phyloP scores from a whole-genome alignment of 192 early-diverging fungal genomes.

The Backusella australiensis region DNA sequence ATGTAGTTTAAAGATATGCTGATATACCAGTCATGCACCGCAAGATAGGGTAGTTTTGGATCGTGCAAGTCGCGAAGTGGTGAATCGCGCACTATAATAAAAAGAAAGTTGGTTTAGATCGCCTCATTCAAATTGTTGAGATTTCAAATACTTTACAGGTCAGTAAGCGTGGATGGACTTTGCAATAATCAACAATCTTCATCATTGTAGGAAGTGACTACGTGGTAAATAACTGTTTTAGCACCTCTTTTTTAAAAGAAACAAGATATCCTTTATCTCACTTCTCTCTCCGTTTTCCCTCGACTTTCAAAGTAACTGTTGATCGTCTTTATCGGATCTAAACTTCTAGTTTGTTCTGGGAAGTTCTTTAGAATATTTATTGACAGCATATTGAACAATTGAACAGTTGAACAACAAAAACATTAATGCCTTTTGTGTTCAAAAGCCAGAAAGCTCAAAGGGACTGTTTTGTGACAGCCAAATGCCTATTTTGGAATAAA shows the following conservation, averaged over 20 bases:
- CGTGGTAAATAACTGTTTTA: neutral
- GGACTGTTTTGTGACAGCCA: too few species aligned
- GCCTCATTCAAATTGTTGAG: neutral
- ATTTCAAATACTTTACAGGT: neutral
- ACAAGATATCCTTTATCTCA: neutral
- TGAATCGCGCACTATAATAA: slow-evolving; percentile 19
- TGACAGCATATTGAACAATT: neutral
- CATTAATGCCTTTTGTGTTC: neutral
- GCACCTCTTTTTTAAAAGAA: neutral
- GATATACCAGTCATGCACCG: slow-evolving; percentile 23
- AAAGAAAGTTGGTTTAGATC: neutral
- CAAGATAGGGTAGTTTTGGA: neutral
- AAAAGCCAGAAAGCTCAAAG: neutral
- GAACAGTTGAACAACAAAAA: neutral
- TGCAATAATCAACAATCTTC: slow-evolving; percentile 9
- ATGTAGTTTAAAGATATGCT: slow-evolving; percentile 7
- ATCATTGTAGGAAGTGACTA: slow-evolving; percentile 5
- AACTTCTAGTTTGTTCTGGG: neutral
- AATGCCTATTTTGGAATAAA: too few species aligned
- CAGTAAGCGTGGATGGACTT: neutral
- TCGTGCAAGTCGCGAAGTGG: slow-evolving; percentile 21
- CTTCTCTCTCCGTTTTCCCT: neutral
- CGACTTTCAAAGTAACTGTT: slow-evolving; percentile 6
- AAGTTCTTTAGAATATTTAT: neutral
- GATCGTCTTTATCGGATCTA: neutral